Evolutionary conservation across 2,329 filamentous ascomycete genomes (phyloP).

Genomic region (Mycocentrospora acerina): DNA sequence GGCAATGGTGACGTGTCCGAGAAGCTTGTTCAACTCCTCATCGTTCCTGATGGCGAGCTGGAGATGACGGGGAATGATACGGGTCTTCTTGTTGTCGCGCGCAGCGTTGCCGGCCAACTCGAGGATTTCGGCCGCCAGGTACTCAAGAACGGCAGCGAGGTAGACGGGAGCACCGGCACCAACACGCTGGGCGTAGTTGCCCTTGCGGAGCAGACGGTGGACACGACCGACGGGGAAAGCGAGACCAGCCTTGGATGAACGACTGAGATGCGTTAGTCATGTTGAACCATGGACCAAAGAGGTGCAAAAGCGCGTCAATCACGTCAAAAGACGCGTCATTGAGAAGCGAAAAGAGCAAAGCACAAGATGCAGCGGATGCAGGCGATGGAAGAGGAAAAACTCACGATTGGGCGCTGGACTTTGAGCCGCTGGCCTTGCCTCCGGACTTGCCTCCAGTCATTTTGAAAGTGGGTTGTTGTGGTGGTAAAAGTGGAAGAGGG

Average conservation of each 20-base stretch:
- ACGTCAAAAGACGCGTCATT: slow-evolving; percentile 29
- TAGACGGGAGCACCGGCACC: slow-evolving; percentile 98
- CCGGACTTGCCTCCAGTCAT: slow-evolving; percentile 99
- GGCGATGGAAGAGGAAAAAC: slow-evolving; percentile 47
- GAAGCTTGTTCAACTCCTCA: slow-evolving; percentile 98
- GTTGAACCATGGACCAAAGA: slow-evolving; percentile 6
- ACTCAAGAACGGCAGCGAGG: slow-evolving; percentile 95
- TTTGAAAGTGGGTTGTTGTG: slow-evolving; percentile 61
- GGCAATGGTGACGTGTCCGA: slow-evolving; percentile 94
- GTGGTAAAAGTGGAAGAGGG: slow-evolving; percentile 31
- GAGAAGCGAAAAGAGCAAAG: slow-evolving; percentile 9
- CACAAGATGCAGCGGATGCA: slow-evolving; percentile 11
- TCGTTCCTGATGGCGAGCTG: slow-evolving; percentile 99
- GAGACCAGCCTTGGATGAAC: slow-evolving; percentile 98
- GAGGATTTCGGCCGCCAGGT: slow-evolving; percentile 97
- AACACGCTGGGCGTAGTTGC: slow-evolving; percentile 99
- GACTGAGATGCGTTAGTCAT: slow-evolving; percentile 59
- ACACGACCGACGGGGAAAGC: slow-evolving; percentile 99
- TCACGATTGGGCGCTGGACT: slow-evolving; percentile 96
- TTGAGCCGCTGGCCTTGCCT: slow-evolving; percentile 98
- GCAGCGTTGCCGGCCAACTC: slow-evolving; percentile 98
- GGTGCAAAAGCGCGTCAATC: slow-evolving; percentile 45
- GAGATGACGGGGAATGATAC: slow-evolving; percentile 98
- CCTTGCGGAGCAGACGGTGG: slow-evolving; percentile 97
- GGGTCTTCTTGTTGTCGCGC: slow-evolving; percentile 99